phyloP scores from a whole-genome alignment of 441 rosid species.

The Dalechampia spathulata region DNA sequence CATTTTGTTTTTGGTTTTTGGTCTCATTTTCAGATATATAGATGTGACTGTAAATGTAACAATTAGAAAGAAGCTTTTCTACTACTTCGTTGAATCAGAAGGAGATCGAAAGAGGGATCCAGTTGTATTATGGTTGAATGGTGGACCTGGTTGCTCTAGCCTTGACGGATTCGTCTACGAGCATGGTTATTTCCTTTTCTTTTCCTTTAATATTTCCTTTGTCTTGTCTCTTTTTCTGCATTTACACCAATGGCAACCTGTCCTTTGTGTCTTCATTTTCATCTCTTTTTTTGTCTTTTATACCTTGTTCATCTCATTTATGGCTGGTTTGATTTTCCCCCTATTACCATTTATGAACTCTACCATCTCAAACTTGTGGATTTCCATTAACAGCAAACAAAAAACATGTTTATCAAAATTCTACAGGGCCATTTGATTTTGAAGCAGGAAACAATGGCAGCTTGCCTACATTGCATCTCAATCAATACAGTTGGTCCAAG shows the following conservation, averaged over 20 bases:
- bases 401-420: background rate
- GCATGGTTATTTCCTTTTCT: constrained; percentile 31
- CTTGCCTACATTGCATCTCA: constrained; percentile 45
- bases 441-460: constrained; percentile 24
- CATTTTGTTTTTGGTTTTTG: no score
- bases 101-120: constrained; percentile 45
- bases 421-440: constrained; percentile 56
- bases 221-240: background rate
- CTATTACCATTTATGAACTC: no score
- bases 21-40: constrained; percentile 42
- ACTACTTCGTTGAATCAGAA: constrained; percentile 49
- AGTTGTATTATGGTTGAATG: constrained; percentile 55
- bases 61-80: constrained; percentile 39
- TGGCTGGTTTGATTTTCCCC: background rate
- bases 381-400: no score
- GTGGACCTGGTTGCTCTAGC: constrained; percentile 78
- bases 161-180: constrained; percentile 63
- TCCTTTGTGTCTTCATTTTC: background rate
- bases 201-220: background rate
- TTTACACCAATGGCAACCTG: background rate
- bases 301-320: background rate
- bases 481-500: constrained; percentile 66
- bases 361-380: no score
- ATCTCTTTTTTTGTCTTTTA: background rate
- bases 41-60: constrained; percentile 36